Conservation (phyloP, 352 stramenopile genomes). For the Phytopythium cucurbitacearum region DNA sequence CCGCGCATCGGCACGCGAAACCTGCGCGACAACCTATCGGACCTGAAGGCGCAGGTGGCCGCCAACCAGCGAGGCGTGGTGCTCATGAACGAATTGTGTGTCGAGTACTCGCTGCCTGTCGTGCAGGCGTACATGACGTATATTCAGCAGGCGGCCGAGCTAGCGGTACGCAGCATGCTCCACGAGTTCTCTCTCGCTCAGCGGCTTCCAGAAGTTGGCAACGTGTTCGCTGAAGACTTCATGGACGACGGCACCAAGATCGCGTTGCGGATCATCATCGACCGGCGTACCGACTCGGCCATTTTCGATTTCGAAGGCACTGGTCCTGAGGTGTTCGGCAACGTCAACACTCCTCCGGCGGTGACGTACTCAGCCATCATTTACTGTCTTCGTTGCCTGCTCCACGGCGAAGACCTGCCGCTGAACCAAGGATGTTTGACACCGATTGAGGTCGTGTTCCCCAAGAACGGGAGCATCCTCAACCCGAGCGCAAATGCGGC, state of each 20-base stretch:
- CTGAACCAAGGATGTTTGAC: constrained; percentile 97
- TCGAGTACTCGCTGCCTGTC: constrained; percentile 93
- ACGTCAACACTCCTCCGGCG: constrained; percentile 97
- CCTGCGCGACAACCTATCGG: constrained; percentile 96
- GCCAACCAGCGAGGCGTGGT: constrained; percentile 96
- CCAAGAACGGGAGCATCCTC: constrained; percentile 88
- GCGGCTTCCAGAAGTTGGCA: constrained; percentile 75
- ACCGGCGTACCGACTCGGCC: constrained; percentile 85
- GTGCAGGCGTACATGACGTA: constrained; percentile 99
- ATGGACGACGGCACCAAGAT: constrained; percentile 99
- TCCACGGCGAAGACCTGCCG: constrained; percentile 92
- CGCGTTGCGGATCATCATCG: constrained; percentile 94
- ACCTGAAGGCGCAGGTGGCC: constrained; percentile 97
- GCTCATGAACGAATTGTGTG: constrained; percentile 93
- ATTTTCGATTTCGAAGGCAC: constrained; percentile 98
- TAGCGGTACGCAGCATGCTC: constrained; percentile 95
- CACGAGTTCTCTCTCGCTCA: constrained; percentile 88
- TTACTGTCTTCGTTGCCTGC: constrained; percentile 96
- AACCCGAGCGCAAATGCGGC: constrained; percentile 94
- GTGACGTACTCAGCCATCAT: constrained; percentile 99
- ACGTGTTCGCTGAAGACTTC: constrained; percentile 93
- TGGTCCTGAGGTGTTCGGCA: constrained; percentile 95
- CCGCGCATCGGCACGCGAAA: constrained; percentile 93
- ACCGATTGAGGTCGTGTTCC: constrained; percentile 96
- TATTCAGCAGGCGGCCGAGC: constrained; percentile 95